Base-by-base conservation (phyloP, 345 rosid genomes). In the Euphorbia lathyris region DNA sequence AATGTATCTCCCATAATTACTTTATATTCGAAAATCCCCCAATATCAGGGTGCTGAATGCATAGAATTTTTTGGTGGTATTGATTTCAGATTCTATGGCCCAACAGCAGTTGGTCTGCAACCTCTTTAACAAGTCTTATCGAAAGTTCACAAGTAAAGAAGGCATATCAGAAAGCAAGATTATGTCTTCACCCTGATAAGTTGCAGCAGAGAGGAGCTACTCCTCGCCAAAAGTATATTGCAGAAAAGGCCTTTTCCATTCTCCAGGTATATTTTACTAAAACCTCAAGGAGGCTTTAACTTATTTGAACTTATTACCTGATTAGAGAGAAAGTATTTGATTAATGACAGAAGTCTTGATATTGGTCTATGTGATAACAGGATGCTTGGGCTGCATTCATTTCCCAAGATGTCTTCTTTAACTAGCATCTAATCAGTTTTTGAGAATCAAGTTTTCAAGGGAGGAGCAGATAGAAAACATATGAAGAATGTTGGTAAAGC, bases 101-200 rank as follows among this genome's bases (percentile, higher is more conserved):
- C 5, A 72, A 77, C 57, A 94, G 95, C 63, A 88, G 89, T 2
- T 94, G 98, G 98, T 70, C 68, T 3, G 82, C 85, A 11, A 76
- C 84, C 65, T 72, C 93, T n/a, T 40, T 87, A 16, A 74, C 88
- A 26, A 84, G 76, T 78, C 88, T 91, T 7, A 69, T 74, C 67
- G 95, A 88, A 27, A 85, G 90, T 63, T 80, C 91, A 57, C 91
- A 88, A 25, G 96, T 94, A 61, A 91, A 88, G 81, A 94, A 86
- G 80, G 97, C 95, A 68, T 91, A 94, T 71, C 98, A 91, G 79
- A 90, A 85, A 80, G 97, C 97, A 55, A 83, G 96, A 74, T 83
- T 89, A 58, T 94, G 98, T 72, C 91, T 94, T 72, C 98, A 94
- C 76, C 98, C 98, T 1, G 96, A 90, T 79, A 91, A 90, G 77